Evolutionary conservation across 371 early-diverging fungal genomes (phyloP).

Genomic region (Mortierella sp.): DNA sequence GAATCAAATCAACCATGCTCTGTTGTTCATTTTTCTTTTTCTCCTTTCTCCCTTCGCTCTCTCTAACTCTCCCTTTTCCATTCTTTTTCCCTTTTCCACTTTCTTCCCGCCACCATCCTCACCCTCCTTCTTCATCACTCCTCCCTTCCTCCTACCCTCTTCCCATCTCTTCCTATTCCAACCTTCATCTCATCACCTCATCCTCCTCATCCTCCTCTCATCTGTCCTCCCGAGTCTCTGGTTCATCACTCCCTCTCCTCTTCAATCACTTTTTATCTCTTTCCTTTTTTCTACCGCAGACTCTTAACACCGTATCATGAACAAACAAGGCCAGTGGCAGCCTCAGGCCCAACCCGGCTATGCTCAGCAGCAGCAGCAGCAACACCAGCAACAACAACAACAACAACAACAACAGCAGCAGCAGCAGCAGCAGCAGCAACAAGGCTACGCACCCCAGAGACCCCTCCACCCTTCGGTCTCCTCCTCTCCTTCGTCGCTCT

Average conservation of each 20-base stretch:
- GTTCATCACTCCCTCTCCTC: background rate
- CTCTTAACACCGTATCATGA: constrained; percentile 18
- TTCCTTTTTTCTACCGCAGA: background rate
- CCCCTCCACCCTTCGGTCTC: constrained; percentile 37
- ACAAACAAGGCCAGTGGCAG: constrained; percentile 45
- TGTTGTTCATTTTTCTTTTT: background rate
- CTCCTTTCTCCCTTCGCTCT: background rate
- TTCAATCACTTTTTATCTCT: background rate
- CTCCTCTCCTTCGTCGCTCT: constrained; percentile 18
- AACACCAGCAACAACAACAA: constrained; percentile 26
- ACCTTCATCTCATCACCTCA: too few species aligned
- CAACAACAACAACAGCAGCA: constrained; percentile 23
- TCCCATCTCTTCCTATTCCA: too few species aligned
- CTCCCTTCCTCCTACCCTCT: constrained; percentile 3
- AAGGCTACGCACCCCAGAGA: constrained; percentile 30
- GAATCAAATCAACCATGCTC: too few species aligned
- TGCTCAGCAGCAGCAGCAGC: constrained; percentile 20
- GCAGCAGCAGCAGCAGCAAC: constrained; percentile 29
- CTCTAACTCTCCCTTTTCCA: background rate
- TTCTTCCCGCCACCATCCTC: background rate
- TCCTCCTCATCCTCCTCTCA: background rate
- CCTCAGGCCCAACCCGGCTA: constrained; percentile 23
- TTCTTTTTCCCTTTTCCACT: background rate
- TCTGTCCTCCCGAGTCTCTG: background rate
- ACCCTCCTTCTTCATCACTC: background rate